A percentile compares a stretch with the other conserved stretches of the same genome.
Evolutionary conservation across 768 basidiomycete genomes (phyloP).

Genomic region (Mycena floridula): DNA sequence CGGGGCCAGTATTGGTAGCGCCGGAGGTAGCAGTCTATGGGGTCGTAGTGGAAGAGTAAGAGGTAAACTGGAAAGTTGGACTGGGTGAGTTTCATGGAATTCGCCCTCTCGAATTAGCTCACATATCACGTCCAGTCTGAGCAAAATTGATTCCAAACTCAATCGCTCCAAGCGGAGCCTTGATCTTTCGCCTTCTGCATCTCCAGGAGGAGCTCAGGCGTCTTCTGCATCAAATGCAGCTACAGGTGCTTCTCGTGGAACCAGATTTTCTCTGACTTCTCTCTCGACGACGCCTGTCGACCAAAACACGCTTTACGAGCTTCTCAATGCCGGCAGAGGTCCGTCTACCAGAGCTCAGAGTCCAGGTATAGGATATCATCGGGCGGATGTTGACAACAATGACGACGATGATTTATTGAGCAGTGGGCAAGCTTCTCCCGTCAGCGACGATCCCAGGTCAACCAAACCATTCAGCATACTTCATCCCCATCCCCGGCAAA

Average conservation of each 20-base stretch:
- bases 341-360: not conserved
- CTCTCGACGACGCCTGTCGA: not conserved
- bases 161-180: constrained; percentile 24
- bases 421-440: constrained; percentile 72
- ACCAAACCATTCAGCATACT: not conserved
- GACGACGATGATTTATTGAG: constrained; percentile 70
- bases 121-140: constrained; percentile 1
- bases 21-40: constrained; percentile 17
- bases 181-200: not conserved
- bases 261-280: not conserved
- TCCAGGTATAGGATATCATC: not conserved
- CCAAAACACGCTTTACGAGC: not conserved
- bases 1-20: not conserved
- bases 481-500: not conserved
- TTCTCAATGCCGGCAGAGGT: not conserved
- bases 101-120: constrained; percentile 1
- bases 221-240: not conserved
- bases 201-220: not conserved
- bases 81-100: constrained; percentile 32
- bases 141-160: constrained; percentile 17
- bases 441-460: constrained; percentile 35
- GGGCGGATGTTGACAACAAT: constrained; percentile 13
- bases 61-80: constrained; percentile 43
- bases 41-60: constrained; percentile 35
- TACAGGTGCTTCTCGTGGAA: not conserved